phyloP scores from a whole-genome alignment of 352 stramenopile genomes.

The Hyaloperonospora brassicae region DNA sequence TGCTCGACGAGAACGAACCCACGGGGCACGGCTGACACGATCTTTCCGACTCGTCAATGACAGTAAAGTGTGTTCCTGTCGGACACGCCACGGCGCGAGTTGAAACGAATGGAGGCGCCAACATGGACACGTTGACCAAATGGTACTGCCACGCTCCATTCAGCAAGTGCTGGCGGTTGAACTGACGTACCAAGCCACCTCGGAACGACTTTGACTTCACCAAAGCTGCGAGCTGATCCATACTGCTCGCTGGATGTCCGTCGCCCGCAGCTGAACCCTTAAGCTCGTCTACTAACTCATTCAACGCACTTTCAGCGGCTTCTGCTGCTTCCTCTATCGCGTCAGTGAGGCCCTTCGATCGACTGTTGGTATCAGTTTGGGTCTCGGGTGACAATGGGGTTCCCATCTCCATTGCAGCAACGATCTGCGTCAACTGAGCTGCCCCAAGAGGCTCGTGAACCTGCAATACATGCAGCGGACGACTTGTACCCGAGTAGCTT shows the following conservation, averaged over 20 bases:
- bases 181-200: slow-evolving; percentile 21
- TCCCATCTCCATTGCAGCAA: slow-evolving; percentile 24
- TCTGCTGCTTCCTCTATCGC: slow-evolving; percentile 11
- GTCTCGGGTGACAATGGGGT: neutral
- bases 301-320: slow-evolving; percentile 11
- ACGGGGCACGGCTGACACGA: slow-evolving; percentile 28
- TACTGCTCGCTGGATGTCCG: slow-evolving; percentile 1
- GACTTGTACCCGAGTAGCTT: slow-evolving; percentile 12
- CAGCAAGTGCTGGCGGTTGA: slow-evolving; percentile 12
- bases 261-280: slow-evolving; percentile 1
- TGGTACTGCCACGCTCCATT: slow-evolving; percentile 7
- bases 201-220: slow-evolving; percentile 12
- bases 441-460: slow-evolving; percentile 1
- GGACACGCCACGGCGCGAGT: slow-evolving; percentile 28
- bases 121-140: slow-evolving; percentile 19
- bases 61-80: slow-evolving; percentile 26
- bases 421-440: slow-evolving; percentile 6
- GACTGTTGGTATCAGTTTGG: neutral
- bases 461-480: slow-evolving; percentile 25
- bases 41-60: slow-evolving; percentile 1
- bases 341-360: slow-evolving; percentile 1
- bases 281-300: slow-evolving; percentile 15
- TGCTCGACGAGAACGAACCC: slow-evolving; percentile 25
- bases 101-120: slow-evolving; percentile 17
- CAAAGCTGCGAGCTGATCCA: slow-evolving; percentile 12